Conservation (phyloP, 495 filamentous ascomycete genomes). For the Xeromyces bisporus region DNA sequence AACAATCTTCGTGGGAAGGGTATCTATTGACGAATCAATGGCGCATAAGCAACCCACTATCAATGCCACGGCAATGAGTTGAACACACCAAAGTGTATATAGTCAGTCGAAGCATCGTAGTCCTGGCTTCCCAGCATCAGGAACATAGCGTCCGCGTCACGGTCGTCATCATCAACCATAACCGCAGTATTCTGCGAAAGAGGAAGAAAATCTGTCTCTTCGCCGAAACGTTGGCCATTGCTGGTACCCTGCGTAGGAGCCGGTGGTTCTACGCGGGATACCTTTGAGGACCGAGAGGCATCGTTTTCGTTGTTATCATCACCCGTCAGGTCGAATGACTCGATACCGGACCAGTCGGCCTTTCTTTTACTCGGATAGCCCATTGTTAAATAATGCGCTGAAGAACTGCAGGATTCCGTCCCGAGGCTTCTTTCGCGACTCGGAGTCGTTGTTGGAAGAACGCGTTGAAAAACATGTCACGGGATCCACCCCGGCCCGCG, state of each 20-base stretch:
- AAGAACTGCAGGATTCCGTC: too few species aligned
- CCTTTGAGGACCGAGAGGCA: slow-evolving; percentile 7
- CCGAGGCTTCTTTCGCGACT: too few species aligned
- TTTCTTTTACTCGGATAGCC: slow-evolving; percentile 10
- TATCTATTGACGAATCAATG: too few species aligned
- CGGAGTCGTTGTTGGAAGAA: too few species aligned
- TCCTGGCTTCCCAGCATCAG: slow-evolving; percentile 20
- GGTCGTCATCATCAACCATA: slow-evolving; percentile 27
- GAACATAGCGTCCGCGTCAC: slow-evolving; percentile 16
- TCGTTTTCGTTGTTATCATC: slow-evolving; percentile 9
- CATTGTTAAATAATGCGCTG: too few species aligned
- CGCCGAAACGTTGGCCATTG: slow-evolving; percentile 17
- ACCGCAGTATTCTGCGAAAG: slow-evolving; percentile 12
- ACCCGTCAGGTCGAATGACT: slow-evolving; percentile 3
- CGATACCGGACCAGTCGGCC: slow-evolving; percentile 1
- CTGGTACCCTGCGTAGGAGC: slow-evolving; percentile 1
- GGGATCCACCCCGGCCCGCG: too few species aligned
- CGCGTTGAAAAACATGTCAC: too few species aligned
- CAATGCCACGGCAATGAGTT: neutral
- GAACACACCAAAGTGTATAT: slow-evolving; percentile 35
- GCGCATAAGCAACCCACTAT: neutral
- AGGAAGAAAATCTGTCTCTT: slow-evolving; percentile 20
- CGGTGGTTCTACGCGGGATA: slow-evolving; percentile 1
- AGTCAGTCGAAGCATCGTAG: slow-evolving; percentile 16
- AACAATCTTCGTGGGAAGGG: slow-evolving; percentile 49